Base-by-base conservation (phyloP, 106 monocot genomes). In the Agapanthus africanus region DNA sequence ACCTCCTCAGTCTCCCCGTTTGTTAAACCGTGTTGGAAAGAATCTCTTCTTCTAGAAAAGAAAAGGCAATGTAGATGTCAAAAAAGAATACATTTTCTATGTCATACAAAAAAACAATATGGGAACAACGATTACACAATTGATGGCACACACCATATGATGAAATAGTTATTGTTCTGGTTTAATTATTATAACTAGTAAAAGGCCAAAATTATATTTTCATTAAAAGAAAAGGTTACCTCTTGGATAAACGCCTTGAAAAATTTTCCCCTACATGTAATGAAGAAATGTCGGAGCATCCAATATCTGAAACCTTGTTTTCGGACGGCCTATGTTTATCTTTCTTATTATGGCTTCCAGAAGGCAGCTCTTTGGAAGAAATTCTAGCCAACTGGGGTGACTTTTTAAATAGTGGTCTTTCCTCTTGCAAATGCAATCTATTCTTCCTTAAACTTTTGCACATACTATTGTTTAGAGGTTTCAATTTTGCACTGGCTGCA, bases 1-100 rank as follows among this genome's bases (percentile, higher is more conserved):
- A 65, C 65, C 65, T 65, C 40, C 40, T 65, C 65, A 21, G 40
- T 39, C 65, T 65, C 26, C 65, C 0, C 19, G 9, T 65, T 39
- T 40, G 21, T 65, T 10, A 21, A 40, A 39, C 40, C 39, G 13
- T 14, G 38, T 34, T 37, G 16, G 25, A 38, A 9, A 35, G 11
- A 16, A 37, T 13, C 39, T 65, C 26, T 65, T 65, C 40, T 65
- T 38, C 65, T 65, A 36, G 19, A n/a, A 63, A 65, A 35, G 25
- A 26, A 10, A n/a, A 40, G n/a, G 2, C 4, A 21, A 25, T 22
- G 9, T 19, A 28, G 31, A 28, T 31, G 60, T 32, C 60, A 60
- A 22, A 62, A 36, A 33, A 14, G 19, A 47, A 2, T 47, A 47
- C n/a, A n/a, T n/a, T n/a, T 47, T 47, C 13, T 47, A 47, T 47